Conservation (phyloP, 192 early-diverging fungal genomes). For the Coemansia sp. region DNA sequence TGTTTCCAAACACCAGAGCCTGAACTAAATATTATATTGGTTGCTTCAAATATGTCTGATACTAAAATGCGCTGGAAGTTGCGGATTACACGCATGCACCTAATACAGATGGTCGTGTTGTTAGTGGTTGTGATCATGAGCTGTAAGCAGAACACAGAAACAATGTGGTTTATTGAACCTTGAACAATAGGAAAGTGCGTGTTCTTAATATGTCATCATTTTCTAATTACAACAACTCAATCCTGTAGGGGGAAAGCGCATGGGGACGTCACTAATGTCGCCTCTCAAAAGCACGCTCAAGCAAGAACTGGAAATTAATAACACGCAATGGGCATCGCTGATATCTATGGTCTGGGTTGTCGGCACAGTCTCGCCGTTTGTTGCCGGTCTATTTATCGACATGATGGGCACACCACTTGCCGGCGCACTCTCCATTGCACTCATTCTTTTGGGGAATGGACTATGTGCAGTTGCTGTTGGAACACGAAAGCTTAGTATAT, state of each 20-base stretch:
- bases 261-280: slow-evolving; percentile 52
- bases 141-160: slow-evolving; percentile 24
- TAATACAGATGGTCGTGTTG: slow-evolving; percentile 45
- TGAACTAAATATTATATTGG: neutral
- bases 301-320: slow-evolving; percentile 52
- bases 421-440: slow-evolving; percentile 36
- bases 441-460: slow-evolving; percentile 46
- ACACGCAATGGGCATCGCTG: slow-evolving; percentile 56
- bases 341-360: slow-evolving; percentile 55
- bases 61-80: slow-evolving; percentile 7
- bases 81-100: slow-evolving; percentile 41
- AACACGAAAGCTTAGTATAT: slow-evolving; percentile 28
- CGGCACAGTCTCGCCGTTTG: slow-evolving; percentile 52
- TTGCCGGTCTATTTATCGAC: slow-evolving; percentile 57
- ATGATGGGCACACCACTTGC: slow-evolving; percentile 52
- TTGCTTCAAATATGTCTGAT: neutral
- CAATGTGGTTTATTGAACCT: neutral
- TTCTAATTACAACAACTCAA: no score
- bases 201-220: no score
- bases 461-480: slow-evolving; percentile 45
- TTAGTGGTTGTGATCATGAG: slow-evolving; percentile 51
- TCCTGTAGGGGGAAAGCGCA: slow-evolving; percentile 49
- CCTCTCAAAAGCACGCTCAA: slow-evolving; percentile 56
- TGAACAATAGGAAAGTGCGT: no score
- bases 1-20: neutral